Base-by-base conservation (phyloP, 305 asterid species). In the Petunia hybrid region DNA sequence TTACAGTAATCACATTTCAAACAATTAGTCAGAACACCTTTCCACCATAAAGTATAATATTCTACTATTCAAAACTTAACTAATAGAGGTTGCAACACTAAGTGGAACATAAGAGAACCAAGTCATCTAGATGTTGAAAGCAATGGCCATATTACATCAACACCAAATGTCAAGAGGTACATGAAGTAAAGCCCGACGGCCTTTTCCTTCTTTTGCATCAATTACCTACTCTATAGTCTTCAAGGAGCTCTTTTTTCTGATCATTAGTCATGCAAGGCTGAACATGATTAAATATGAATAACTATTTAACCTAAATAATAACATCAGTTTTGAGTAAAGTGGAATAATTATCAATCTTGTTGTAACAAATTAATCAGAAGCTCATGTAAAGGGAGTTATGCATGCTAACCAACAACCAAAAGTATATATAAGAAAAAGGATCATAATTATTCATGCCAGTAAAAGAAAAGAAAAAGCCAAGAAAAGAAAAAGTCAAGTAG, bases 391-490 rank as follows among this genome's bases (percentile, higher is more conserved):
- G 62, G 45, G 78, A 51, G 4, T 48, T 6, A 2, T 31, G 77
- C 7, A 0, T 14, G 3, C 35, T 31, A 31, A 35, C 61, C 16
- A 48, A 71, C 42, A 31, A 46, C 61, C 35, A 0, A 10, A 61
- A 71, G 78, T 35, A 71, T 31, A 2, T 48, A 71, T 31, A 71
- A 71, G 5, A 40, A 35, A 71, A 48, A 71, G 62, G 78, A 46
- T 70, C 1, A 2, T 22, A 31, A 70, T 5, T 22, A 46, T 46
- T 40, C 1, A 46, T 2, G 41, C 31, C 1, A 46, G 12, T 8
- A 35, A 31, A 31, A 48, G 42, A 31, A 70, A 70, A 46, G 59
- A 46, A 70, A 57, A 69, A 45, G 10, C 42, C 4, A 68, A 68
- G 57, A 41, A 68, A 68, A 46, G 40, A 71, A 31, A 70, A 10